phyloP scores from a whole-genome alignment of 805 yeast species.

The Kluyveromyces starmeri region DNA sequence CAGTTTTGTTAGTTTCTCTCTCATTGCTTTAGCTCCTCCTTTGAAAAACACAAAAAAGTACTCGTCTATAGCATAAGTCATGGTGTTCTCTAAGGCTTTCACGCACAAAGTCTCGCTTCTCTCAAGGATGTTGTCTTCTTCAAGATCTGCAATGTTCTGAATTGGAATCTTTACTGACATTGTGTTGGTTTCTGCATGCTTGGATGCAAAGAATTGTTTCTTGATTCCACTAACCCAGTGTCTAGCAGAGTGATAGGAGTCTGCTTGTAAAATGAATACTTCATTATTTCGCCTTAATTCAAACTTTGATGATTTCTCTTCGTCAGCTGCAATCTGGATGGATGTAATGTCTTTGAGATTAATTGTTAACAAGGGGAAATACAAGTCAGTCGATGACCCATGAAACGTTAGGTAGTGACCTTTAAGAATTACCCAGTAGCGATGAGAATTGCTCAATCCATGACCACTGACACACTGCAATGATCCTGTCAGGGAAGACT shows the following conservation, averaged over 20 bases:
- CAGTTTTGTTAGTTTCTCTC: conserved; percentile 31
- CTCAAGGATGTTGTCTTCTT: conserved; percentile 47
- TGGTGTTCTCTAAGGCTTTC: conserved; percentile 49
- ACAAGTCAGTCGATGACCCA: conserved; percentile 64
- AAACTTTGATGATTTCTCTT: conserved; percentile 59
- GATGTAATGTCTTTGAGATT: conserved; percentile 39
- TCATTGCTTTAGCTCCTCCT: conserved; percentile 34
- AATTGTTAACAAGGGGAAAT: conserved; percentile 71
- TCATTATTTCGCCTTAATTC: conserved; percentile 48
- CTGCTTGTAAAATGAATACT: conserved; percentile 61
- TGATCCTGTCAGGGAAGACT: conserved; percentile 41
- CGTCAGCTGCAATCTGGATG: conserved; percentile 24
- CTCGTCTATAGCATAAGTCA: conserved; percentile 53
- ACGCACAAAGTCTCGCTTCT: conserved; percentile 48
- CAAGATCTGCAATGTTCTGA: conserved; percentile 53
- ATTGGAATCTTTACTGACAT: conserved; percentile 74
- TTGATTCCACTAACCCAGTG: conserved; percentile 72
- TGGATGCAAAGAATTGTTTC: conserved; percentile 66
- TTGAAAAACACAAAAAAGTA: conserved; percentile 61
- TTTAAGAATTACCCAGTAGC: conserved; percentile 77
- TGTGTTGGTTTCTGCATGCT: conserved; percentile 54
- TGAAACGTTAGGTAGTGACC: conserved; percentile 62
- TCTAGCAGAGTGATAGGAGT: conserved; percentile 61
- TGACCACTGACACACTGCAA: conserved; percentile 21
- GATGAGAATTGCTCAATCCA: conserved; percentile 24